Evolutionary conservation across 805 yeast species (phyloP), one percentile per base, ranked within the genome.

Genomic region (Metschnikowia lochheadii): DNA sequence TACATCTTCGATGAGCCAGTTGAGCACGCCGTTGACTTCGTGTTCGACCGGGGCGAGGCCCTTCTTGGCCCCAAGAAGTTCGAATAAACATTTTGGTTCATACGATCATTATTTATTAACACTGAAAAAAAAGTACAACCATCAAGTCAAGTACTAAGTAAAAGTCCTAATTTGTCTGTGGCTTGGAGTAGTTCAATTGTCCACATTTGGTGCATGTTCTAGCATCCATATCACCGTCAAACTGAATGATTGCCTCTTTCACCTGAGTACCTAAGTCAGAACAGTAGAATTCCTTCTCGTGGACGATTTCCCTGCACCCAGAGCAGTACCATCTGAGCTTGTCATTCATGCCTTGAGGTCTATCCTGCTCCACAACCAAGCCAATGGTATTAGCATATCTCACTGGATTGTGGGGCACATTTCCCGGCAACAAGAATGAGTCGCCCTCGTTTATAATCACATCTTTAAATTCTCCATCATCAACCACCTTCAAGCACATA

Each of bases 361-460:
- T 76, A 63, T 89, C 96, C 67, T 91, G 97, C 62, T 91, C 97
- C 15, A 91, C 86, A 2, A 91, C 97, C 40, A 91, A 72, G 0
- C 97, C 97, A 15, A 91, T 83, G 0, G 97, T 89, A 59, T 91
- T 73, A 2, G 85, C 86, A 64, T 81, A 91, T 60, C 97, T 75
- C 6, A 87, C 92, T 0, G 97, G 97, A 58, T 84, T 87, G 66
- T 91, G 97, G 1, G 97, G 97, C 2, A 80, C 79, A 63, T 87
- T 87, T 0, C 84, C 84, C 1, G 97, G 97, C 18, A 90, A 77
- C 56, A 91, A 70, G 63, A 88, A 91, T n/a, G 94, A 84, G 57
- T 88, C 96, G 6, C 96, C 96, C 61, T 91, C 96, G 40, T 78
- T 72, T 49, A 91, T 90, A 2, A 78, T 71, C 18, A 91, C 76